phyloP scores from a whole-genome alignment of 768 basidiomycete genomes.

The Chalciporus sphaerocephalus region DNA sequence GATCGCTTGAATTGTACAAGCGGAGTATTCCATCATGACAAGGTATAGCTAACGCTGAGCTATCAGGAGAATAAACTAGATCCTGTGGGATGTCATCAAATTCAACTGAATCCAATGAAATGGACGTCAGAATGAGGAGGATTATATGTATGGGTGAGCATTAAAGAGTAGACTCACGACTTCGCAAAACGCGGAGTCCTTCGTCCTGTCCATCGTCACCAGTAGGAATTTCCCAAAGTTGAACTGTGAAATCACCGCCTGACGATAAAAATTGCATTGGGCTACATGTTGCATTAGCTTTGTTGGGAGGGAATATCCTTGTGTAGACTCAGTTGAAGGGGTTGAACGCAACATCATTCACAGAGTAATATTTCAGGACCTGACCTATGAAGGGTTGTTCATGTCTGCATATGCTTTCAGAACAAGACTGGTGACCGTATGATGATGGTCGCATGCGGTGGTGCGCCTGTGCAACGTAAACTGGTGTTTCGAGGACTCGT shows the following conservation, averaged over 20 bases:
- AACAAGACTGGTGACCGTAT: conserved; percentile 12
- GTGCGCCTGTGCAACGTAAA: conserved; percentile 17
- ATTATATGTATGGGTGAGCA: neutral
- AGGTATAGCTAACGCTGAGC: conserved; percentile 36
- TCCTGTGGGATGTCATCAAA: conserved; percentile 37
- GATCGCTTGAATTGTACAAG: conserved; percentile 18
- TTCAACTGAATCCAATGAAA: conserved; percentile 12
- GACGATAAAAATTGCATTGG: conserved; percentile 41
- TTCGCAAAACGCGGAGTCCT: conserved; percentile 10
- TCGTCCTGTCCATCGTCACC: conserved; percentile 15
- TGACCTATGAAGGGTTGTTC: conserved; percentile 8
- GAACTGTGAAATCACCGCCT: conserved; percentile 42
- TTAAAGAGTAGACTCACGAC: conserved; percentile 13
- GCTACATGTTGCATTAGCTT: conserved; percentile 26
- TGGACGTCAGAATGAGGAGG: conserved; percentile 3
- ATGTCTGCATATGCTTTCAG: neutral
- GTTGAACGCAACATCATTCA: conserved; percentile 54
- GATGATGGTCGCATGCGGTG: conserved; percentile 15
- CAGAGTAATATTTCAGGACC: conserved; percentile 45
- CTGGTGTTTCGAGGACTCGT: conserved; percentile 11
- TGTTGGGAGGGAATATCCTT: neutral
- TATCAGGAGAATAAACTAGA: conserved; percentile 42
- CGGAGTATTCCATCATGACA: conserved; percentile 28
- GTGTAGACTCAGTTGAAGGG: conserved; percentile 39
- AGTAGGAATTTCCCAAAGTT: conserved; percentile 38